Conservation (phyloP, 2,329 filamentous ascomycete species). For the Bisporella sp. region DNA sequence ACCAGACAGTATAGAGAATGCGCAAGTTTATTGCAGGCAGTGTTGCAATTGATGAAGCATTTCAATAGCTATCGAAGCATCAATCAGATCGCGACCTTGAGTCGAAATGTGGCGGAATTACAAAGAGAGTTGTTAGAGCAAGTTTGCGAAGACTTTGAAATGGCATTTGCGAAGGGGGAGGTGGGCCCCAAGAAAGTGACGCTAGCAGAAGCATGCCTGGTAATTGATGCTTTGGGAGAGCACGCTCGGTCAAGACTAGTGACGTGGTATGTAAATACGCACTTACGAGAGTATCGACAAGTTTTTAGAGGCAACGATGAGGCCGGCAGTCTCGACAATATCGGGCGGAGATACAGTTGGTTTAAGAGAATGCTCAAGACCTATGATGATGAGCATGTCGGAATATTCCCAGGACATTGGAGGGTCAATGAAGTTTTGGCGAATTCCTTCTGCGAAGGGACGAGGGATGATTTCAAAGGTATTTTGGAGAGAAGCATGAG, state of each 20-base stretch:
- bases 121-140: conserved; percentile 91
- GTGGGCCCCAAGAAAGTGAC: conserved; percentile 61
- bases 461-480: conserved; percentile 88
- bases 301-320: conserved; percentile 96
- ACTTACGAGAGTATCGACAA: conserved; percentile 89
- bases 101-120: conserved; percentile 85
- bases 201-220: conserved; percentile 80
- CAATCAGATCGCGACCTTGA: conserved; percentile 92
- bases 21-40: conserved; percentile 85
- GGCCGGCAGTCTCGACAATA: conserved; percentile 93
- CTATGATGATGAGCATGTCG: conserved; percentile 87
- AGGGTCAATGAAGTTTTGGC: conserved; percentile 84
- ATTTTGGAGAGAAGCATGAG: conserved; percentile 87
- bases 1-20: conserved; percentile 91
- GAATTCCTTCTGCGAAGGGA: conserved; percentile 91
- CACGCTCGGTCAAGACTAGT: conserved; percentile 74
- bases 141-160: conserved; percentile 98
- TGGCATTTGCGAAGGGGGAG: conserved; percentile 86
- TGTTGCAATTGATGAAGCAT: conserved; percentile 95
- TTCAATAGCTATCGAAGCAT: conserved; percentile 98
- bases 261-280: conserved; percentile 97
- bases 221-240: conserved; percentile 92
- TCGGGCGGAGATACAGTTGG: conserved; percentile 90
- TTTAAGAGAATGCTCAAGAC: conserved; percentile 93
- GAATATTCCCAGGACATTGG: conserved; percentile 83